Evolutionary conservation across 495 filamentous ascomycete species (phyloP).

Genomic region (Tuber microsphaerosporum): DNA sequence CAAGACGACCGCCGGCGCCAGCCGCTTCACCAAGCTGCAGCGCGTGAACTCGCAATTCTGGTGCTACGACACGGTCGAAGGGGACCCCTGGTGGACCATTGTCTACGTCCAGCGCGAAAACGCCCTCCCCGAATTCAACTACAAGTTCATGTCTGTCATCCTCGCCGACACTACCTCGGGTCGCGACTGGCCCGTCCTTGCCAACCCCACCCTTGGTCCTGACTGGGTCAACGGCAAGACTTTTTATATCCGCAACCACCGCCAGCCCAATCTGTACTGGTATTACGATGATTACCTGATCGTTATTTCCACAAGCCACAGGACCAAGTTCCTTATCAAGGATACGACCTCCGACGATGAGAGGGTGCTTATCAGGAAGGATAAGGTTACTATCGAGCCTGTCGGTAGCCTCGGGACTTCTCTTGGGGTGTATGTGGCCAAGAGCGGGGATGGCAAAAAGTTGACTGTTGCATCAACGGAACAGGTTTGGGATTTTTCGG

Average conservation of each 20-base stretch:
- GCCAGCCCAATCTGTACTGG: conserved; percentile 22
- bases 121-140: conserved; percentile 1
- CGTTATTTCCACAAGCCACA: not conserved
- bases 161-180: not conserved
- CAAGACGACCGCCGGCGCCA: no score
- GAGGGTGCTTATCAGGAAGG: conserved; percentile 9
- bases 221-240: conserved; percentile 17
- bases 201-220: not conserved
- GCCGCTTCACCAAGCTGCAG: conserved; percentile 1
- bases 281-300: not conserved
- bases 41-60: conserved; percentile 23
- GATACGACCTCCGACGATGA: not conserved
- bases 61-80: conserved; percentile 10
- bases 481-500: not conserved
- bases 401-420: not conserved
- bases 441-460: not conserved
- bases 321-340: conserved; percentile 19
- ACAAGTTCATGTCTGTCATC: conserved; percentile 6
- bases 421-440: conserved; percentile 3
- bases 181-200: conserved; percentile 3
- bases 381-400: conserved; percentile 1
- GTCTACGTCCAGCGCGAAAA: not conserved
- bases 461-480: not conserved
- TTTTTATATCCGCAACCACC: conserved; percentile 28
- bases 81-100: not conserved